Percentiles rank a stretch among this genome's conserved stretches.
Evolutionary conservation across 441 rosid genomes (phyloP).

Genomic region (Corymbia calophylla): DNA sequence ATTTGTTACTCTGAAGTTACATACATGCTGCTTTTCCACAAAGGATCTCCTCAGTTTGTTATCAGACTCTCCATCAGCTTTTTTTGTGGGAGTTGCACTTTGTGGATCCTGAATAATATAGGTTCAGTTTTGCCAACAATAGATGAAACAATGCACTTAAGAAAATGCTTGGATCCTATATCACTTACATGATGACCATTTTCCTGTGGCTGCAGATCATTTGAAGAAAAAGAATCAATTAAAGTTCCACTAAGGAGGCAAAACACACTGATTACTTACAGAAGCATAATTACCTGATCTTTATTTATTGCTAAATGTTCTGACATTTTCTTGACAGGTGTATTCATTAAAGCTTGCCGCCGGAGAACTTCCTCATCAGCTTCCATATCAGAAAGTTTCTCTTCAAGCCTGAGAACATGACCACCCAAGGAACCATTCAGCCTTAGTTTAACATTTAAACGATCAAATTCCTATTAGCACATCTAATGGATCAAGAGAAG

Average conservation of each 20-base stretch:
- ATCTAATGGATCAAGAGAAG: slow-evolving; percentile 1
- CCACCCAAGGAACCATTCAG: background rate
- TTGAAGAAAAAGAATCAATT: slow-evolving; percentile 10
- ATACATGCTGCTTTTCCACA: slow-evolving; percentile 59
- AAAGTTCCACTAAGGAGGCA: slow-evolving; percentile 1
- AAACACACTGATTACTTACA: background rate
- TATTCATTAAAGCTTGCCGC: slow-evolving; percentile 47
- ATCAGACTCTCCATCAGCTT: slow-evolving; percentile 38
- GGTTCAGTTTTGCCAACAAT: slow-evolving; percentile 7
- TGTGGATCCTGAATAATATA: slow-evolving; percentile 36
- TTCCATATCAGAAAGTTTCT: slow-evolving; percentile 79
- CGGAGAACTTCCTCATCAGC: slow-evolving; percentile 53
- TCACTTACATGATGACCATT: slow-evolving; percentile 71
- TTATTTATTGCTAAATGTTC: slow-evolving; percentile 30
- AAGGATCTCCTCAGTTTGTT: slow-evolving; percentile 33
- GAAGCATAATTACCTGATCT: slow-evolving; percentile 32
- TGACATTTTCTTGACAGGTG: slow-evolving; percentile 38
- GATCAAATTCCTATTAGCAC: background rate
- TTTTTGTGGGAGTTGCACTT: slow-evolving; percentile 29
- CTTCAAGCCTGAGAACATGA: slow-evolving; percentile 57
- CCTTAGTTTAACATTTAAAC: background rate
- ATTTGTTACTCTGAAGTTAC: slow-evolving; percentile 8
- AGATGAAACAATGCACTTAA: background rate
- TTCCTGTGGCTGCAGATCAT: slow-evolving; percentile 54
- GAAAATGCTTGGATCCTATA: background rate